Evolutionary conservation across 805 yeast genomes (phyloP).

Genomic region (Sugiyamaella marilandica): DNA sequence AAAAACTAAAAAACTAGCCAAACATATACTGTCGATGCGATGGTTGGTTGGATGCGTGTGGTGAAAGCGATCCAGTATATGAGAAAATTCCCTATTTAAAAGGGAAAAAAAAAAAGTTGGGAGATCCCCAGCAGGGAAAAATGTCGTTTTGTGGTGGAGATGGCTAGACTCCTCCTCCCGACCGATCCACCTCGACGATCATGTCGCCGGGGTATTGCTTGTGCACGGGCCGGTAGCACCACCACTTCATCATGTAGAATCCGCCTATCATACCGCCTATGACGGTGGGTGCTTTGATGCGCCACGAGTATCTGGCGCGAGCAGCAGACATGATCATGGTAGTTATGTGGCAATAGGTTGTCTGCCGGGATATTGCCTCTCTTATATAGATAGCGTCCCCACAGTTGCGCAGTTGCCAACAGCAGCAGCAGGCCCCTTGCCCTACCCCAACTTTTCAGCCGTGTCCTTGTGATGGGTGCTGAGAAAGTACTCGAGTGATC

Average conservation of each 20-base stretch:
- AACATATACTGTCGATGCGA: no score
- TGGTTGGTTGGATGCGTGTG: no score
- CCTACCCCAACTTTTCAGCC: conserved; percentile 5
- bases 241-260: conserved; percentile 25
- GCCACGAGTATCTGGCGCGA: conserved; percentile 15
- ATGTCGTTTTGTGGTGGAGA: no score
- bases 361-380: no score
- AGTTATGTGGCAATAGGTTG: not conserved
- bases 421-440: not conserved
- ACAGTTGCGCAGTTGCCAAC: not conserved
- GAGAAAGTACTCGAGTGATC: no score
- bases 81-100: no score
- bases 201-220: conserved; percentile 28
- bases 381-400: no score
- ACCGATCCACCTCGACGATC: conserved; percentile 35
- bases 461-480: not conserved
- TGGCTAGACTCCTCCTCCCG: conserved; percentile 35
- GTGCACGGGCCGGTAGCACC: conserved; percentile 32
- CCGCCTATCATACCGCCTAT: conserved; percentile 24
- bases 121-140: no score
- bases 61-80: no score
- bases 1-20: not conserved
- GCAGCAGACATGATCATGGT: not conserved
- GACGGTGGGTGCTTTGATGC: conserved; percentile 22
- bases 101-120: no score